A percentile compares a stretch with the other conserved stretches of the same genome.
Conservation (phyloP, 2,329 filamentous ascomycete species). For the Pseudogymnoascus sp. region DNA sequence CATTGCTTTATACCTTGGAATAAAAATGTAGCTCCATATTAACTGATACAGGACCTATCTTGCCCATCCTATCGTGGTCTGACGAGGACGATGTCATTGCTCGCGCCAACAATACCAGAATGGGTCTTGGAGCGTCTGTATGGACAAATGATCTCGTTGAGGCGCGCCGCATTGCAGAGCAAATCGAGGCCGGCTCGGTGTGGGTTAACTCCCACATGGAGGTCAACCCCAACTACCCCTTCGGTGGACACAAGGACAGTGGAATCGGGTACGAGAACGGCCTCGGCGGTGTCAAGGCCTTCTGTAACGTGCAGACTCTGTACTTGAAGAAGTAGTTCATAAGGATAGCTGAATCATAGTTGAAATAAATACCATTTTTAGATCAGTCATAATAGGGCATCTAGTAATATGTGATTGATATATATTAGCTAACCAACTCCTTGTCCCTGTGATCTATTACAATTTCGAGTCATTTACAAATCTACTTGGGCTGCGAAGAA, state of each 20-base stretch:
- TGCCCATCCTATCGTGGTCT: constrained; percentile 53
- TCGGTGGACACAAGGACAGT: constrained; percentile 29
- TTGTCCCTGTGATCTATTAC: neutral
- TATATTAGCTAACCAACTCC: neutral
- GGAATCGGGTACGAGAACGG: constrained; percentile 25
- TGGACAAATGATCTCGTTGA: constrained; percentile 46
- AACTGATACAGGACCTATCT: constrained; percentile 44
- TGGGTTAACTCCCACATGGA: constrained; percentile 51
- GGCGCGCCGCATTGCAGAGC: constrained; percentile 44
- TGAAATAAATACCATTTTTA: neutral
- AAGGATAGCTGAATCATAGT: neutral
- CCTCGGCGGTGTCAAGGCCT: constrained; percentile 15
- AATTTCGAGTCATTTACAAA: constrained; percentile 8
- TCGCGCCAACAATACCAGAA: constrained; percentile 46
- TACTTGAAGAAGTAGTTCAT: constrained; percentile 15
- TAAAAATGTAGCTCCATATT: neutral
- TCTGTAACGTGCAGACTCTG: constrained; percentile 17
- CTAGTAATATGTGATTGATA: neutral
- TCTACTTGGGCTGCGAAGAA: neutral
- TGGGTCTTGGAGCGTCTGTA: constrained; percentile 49
- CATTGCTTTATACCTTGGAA: neutral
- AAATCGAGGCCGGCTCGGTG: constrained; percentile 50
- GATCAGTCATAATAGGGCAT: neutral
- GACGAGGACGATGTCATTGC: constrained; percentile 52
- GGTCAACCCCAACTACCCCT: constrained; percentile 34